These are phyloP conservation scores for Knoxdaviesia capensis DNA, from an alignment of 2,329 filamentous ascomycete species.

Conservation along the genomic window DNA sequence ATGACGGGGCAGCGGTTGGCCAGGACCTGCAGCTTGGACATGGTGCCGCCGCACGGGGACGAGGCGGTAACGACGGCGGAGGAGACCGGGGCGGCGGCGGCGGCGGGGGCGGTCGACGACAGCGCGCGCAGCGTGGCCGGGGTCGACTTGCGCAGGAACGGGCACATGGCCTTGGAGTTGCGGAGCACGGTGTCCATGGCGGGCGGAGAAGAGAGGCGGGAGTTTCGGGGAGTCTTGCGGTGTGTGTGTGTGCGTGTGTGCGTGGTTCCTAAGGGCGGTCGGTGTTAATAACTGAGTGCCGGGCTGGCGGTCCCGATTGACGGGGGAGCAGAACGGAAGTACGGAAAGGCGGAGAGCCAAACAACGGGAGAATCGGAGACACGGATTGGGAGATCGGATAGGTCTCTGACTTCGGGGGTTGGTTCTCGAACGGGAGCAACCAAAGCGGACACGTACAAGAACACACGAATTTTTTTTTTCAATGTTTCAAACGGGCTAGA, in stretches of 20 bases:
- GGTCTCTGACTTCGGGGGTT: no score
- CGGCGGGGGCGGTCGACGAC: conserved; percentile 45
- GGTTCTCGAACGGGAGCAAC: no score
- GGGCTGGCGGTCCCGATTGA: no score
- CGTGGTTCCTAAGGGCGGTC: neutral
- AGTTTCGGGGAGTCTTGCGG: neutral
- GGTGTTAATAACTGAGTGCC: no score
- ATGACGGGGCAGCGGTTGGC: conserved; percentile 94
- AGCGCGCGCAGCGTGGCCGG: conserved; percentile 80
- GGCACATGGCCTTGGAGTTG: conserved; percentile 92
- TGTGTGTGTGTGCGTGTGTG: no score
- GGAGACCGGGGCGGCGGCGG: conserved; percentile 10
- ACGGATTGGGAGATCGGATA: no score
- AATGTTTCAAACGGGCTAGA: no score
- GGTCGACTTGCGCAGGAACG: conserved; percentile 88
- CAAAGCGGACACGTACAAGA: no score
- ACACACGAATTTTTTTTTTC: no score
- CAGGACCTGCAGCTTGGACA: conserved; percentile 90
- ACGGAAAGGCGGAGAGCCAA: no score
- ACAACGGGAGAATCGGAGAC: no score
- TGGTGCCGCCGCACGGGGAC: conserved; percentile 70
- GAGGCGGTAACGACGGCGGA: conserved; percentile 10
- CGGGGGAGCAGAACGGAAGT: no score
- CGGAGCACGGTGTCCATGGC: conserved; percentile 84
- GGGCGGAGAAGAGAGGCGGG: conserved; percentile 1